Percentiles rank a stretch among this genome's conserved stretches.
Evolutionary conservation across 441 rosid species (phyloP).

Genomic region (Gossypium lobatum): DNA sequence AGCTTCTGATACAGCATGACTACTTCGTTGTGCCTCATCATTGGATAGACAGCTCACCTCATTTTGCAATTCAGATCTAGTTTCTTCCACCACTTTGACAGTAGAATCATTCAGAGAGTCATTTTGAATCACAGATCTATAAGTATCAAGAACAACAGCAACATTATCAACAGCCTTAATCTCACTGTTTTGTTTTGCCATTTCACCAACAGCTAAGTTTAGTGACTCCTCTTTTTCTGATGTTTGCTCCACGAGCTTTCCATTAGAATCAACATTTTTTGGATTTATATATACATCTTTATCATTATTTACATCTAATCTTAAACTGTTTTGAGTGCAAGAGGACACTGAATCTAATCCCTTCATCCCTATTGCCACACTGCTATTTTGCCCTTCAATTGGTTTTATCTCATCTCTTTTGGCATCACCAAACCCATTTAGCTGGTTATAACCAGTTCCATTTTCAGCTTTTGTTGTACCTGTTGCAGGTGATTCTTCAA

Average conservation of each 20-base stretch:
- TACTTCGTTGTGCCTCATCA: slow-evolving; percentile 35
- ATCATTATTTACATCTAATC: slow-evolving; percentile 52
- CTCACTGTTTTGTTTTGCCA: slow-evolving; percentile 36
- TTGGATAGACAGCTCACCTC: slow-evolving; percentile 38
- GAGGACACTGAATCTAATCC: slow-evolving; percentile 67
- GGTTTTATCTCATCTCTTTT: slow-evolving; percentile 31
- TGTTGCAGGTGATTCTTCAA: slow-evolving; percentile 33
- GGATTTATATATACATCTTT: slow-evolving; percentile 33
- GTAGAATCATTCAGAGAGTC: slow-evolving; percentile 32
- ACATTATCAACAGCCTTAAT: slow-evolving; percentile 27
- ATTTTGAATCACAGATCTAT: slow-evolving; percentile 26
- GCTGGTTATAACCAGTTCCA: slow-evolving; percentile 32
- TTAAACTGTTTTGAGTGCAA: slow-evolving; percentile 46
- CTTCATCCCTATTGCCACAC: slow-evolving; percentile 36
- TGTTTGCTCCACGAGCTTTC: slow-evolving; percentile 26
- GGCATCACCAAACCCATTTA: slow-evolving; percentile 40
- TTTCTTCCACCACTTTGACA: slow-evolving; percentile 43
- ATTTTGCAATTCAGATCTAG: slow-evolving; percentile 33
- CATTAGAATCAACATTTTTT: slow-evolving; percentile 39
- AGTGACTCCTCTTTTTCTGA: slow-evolving; percentile 39
- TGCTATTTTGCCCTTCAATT: slow-evolving; percentile 37
- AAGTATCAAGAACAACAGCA: slow-evolving; percentile 27
- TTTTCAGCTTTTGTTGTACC: slow-evolving; percentile 34
- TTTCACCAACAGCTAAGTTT: slow-evolving; percentile 39
- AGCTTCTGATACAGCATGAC: slow-evolving; percentile 26